These are phyloP conservation scores for Lasiosphaeria hispida DNA, from an alignment of 495 filamentous ascomycete species.

Conservation along the genomic window DNA sequence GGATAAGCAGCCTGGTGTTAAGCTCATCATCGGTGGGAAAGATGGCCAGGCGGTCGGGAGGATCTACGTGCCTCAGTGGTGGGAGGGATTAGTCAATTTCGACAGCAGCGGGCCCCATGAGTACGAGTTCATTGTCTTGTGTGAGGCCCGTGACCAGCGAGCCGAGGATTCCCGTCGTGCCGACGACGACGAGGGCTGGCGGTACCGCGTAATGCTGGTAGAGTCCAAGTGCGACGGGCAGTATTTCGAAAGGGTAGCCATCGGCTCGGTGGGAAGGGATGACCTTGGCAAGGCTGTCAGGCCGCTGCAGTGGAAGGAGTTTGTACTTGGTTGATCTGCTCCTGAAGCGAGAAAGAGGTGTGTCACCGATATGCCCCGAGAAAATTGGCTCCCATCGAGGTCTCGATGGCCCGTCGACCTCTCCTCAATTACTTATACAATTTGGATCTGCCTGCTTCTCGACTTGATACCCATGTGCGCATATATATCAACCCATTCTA, in stretches of 20 bases:
- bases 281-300: conserved; percentile 38
- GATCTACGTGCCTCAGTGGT: neutral
- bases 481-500: too few relatives aligned
- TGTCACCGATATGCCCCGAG: too few relatives aligned
- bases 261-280: conserved; percentile 24
- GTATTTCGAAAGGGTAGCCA: conserved; percentile 19
- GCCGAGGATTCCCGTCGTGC: neutral
- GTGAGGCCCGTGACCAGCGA: neutral
- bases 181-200: conserved; percentile 19
- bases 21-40: neutral
- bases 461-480: too few relatives aligned
- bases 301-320: conserved; percentile 42
- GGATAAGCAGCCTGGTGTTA: too few relatives aligned
- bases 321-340: conserved; percentile 37
- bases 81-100: neutral
- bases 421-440: too few relatives aligned
- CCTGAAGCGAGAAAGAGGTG: too few relatives aligned
- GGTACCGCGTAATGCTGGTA: conserved; percentile 22
- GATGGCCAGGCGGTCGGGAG: neutral
- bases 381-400: too few relatives aligned
- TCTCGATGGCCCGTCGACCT: too few relatives aligned
- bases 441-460: too few relatives aligned
- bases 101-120: neutral
- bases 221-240: conserved; percentile 7
- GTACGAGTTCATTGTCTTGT: conserved; percentile 15